These are phyloP conservation scores for Diaporthe capsici DNA, from an alignment of 2,329 filamentous ascomycete genomes.

Conservation along the genomic window DNA sequence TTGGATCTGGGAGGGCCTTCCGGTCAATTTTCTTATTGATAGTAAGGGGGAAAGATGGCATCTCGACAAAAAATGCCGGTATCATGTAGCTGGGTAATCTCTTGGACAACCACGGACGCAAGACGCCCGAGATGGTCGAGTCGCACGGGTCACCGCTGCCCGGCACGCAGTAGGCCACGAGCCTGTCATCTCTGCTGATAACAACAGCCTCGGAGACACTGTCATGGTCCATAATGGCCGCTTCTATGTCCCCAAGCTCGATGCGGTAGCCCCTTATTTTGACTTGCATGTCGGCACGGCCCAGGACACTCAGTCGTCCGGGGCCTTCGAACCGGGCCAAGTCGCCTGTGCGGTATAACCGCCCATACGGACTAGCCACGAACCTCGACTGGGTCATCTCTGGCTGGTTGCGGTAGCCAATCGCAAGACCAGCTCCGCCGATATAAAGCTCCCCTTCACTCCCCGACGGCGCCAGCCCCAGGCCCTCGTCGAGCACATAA, in stretches of 20 bases:
- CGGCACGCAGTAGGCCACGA: not conserved
- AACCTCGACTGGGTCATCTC: not conserved
- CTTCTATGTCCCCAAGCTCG: not conserved
- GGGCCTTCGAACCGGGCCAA: not conserved
- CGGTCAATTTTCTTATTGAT: not conserved
- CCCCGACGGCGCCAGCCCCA: not conserved
- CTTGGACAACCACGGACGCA: not conserved
- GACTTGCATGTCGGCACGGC: not conserved
- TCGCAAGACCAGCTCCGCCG: not conserved
- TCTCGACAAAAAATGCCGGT: not conserved
- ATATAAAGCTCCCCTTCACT: not conserved
- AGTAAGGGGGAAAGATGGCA: not conserved
- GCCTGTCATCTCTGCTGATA: not conserved
- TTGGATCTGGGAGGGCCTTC: not conserved
- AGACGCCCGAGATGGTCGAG: not conserved
- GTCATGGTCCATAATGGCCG: not conserved
- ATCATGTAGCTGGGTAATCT: not conserved
- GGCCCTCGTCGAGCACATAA: not conserved
- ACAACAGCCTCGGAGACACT: not conserved
- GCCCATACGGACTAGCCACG: not conserved
- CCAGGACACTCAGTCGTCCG: not conserved
- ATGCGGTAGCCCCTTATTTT: not conserved
- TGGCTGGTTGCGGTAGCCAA: not conserved
- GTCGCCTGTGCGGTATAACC: not conserved
- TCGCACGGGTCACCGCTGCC: no score